Base-by-base conservation (phyloP, 805 yeast genomes). In the Komagataella kurtzmanii region DNA sequence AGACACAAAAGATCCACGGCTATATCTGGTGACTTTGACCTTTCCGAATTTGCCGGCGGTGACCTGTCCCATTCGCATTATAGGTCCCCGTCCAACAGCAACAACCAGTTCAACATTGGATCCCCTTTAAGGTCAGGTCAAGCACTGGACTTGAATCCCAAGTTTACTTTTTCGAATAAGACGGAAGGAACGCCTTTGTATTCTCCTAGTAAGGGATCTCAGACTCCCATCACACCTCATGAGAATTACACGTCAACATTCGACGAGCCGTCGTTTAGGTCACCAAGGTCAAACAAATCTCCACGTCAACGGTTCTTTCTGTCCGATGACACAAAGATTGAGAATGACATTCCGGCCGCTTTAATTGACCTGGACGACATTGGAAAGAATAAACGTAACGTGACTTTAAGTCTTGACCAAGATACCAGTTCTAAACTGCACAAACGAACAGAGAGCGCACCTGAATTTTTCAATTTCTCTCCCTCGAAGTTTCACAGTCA, bases 1-100 rank as follows among this genome's bases (percentile, higher is more conserved):
- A 77, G 86, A 47, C 96, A 88, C 60, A 78, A 87, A 59, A 70
- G 96, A 50, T 88, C 96, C 0, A 89, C 91, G 19, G 96, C 96
- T 0, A 83, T 88, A 6, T 85, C 93, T 7, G 93, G 93, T 3
- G 96, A 88, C 62, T 85, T 87, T 61, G 93, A 85, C 58, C 50
- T 64, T 40, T 30, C 40, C 40, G 40, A 30, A 30, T 14, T 30
- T 30, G 40, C 40, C 14, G 40, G 40, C 14, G 40, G 40, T 8
- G 40, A 30, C 40, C 6, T 30, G 10, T 30, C 40, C 10, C 40
- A 30, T 8, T 8, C 40, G 14, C 40, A 30, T 14, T 30, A 30
- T 8, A 30, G 67, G 62, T 51, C 40, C 8, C 40, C 40, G 10
- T 30, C 40, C 4, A 8, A 7, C 14, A 30, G 40, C 40, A 30